A percentile compares a stretch with the other conserved stretches of the same genome.
These are phyloP conservation scores for Acer campestre DNA, from an alignment of 345 rosid species.

Conservation along the genomic window DNA sequence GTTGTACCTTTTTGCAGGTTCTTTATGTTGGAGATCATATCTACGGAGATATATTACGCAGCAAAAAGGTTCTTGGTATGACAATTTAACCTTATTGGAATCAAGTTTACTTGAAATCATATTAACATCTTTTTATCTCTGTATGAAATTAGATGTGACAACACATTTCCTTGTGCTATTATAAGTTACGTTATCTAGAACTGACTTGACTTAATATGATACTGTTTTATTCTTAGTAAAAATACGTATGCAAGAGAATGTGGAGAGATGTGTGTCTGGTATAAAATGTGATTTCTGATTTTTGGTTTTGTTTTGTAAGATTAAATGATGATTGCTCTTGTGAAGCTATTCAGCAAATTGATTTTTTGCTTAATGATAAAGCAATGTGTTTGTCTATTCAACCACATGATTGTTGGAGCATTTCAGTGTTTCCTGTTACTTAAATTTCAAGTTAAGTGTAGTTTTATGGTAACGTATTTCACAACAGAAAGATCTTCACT, in stretches of 20 bases:
- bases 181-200: background rate
- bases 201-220: background rate
- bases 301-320: background rate
- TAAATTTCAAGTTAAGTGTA: background rate
- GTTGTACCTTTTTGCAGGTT: slow-evolving; percentile 48
- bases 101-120: background rate
- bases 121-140: background rate
- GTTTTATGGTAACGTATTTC: background rate
- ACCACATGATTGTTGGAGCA: background rate
- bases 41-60: slow-evolving; percentile 95
- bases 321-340: background rate
- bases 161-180: background rate
- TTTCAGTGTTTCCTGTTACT: background rate
- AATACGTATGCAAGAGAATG: background rate
- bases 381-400: no score
- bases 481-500: no score
- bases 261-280: no score
- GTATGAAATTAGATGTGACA: background rate
- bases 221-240: background rate
- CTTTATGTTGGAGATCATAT: slow-evolving; percentile 98
- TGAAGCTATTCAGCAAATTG: background rate
- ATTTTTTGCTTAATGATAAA: no score
- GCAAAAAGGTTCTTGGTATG: slow-evolving; percentile 94
- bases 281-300: background rate
- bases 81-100: slow-evolving; percentile 5